phyloP scores from a whole-genome alignment of 169 alveolate genomes.

The Eimeria necatrix region DNA sequence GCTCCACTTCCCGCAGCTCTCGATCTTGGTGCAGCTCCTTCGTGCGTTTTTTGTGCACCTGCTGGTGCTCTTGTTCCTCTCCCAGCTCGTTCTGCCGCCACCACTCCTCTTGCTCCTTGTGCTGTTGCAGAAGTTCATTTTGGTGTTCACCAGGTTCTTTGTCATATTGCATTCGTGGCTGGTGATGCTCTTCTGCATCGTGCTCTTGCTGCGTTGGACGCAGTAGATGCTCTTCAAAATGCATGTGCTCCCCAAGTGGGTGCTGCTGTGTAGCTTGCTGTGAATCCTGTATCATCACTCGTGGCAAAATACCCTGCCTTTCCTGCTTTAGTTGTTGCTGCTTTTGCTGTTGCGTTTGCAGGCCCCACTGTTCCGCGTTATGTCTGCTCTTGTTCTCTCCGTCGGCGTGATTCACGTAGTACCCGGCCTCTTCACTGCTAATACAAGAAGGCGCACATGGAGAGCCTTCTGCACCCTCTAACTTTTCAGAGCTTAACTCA shows the following conservation, averaged over 20 bases:
- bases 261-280: neutral
- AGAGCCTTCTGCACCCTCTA: too few relatives aligned
- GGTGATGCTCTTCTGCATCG: neutral
- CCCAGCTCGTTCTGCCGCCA: neutral
- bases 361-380: neutral
- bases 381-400: too few relatives aligned
- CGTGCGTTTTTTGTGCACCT: neutral
- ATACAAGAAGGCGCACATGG: too few relatives aligned
- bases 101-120: neutral
- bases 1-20: neutral
- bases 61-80: too few relatives aligned
- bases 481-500: too few relatives aligned
- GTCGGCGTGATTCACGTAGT: too few relatives aligned
- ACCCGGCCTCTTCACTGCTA: too few relatives aligned
- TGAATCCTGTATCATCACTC: neutral
- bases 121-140: neutral
- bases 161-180: neutral
- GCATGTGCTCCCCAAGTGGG: too few relatives aligned
- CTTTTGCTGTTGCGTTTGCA: neutral
- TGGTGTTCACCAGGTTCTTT: neutral
- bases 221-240: neutral
- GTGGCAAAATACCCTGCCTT: neutral
- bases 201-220: neutral
- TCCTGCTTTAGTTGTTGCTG: neutral
- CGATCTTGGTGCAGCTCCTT: neutral